These are phyloP conservation scores for Cryphonectria nitschkei DNA, from an alignment of 2,329 filamentous ascomycete species.

Conservation along the genomic window DNA sequence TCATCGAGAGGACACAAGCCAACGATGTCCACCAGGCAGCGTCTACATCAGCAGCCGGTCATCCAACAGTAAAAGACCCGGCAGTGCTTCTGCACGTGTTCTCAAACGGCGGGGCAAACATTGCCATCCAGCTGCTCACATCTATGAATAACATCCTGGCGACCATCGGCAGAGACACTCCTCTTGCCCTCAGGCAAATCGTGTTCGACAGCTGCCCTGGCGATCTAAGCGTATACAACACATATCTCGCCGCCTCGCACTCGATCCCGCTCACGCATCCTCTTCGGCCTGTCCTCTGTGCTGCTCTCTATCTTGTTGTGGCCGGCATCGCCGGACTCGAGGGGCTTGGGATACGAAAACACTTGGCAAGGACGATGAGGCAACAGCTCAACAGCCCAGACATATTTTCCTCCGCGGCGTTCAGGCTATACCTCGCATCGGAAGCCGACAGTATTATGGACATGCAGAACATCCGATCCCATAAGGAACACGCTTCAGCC, in stretches of 20 bases:
- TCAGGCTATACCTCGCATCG: slow-evolving; percentile 26
- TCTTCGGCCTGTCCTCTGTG: slow-evolving; percentile 17
- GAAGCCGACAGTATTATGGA: slow-evolving; percentile 18
- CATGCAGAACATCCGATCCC: slow-evolving; percentile 13
- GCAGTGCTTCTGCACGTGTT: slow-evolving; percentile 22
- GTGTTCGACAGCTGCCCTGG: slow-evolving; percentile 27
- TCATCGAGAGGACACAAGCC: neutral
- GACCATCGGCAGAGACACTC: slow-evolving; percentile 7
- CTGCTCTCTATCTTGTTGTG: slow-evolving; percentile 15
- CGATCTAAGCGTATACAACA: slow-evolving; percentile 14
- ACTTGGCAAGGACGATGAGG: slow-evolving; percentile 16
- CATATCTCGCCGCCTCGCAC: slow-evolving; percentile 15
- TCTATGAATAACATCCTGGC: slow-evolving; percentile 20
- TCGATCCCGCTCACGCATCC: slow-evolving; percentile 13
- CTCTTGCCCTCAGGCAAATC: slow-evolving; percentile 21
- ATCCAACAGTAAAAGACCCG: neutral
- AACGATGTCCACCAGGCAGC: neutral
- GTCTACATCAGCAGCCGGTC: neutral
- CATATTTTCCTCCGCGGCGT: slow-evolving; percentile 15
- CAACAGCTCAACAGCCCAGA: slow-evolving; percentile 17
- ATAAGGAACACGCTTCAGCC: slow-evolving; percentile 14
- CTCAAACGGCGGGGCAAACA: slow-evolving; percentile 23
- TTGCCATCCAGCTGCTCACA: slow-evolving; percentile 22
- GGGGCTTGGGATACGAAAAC: slow-evolving; percentile 12
- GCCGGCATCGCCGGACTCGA: slow-evolving; percentile 18